These are phyloP conservation scores for Penicillium sp. DNA, from an alignment of 2,329 filamentous ascomycete species.

Conservation along the genomic window DNA sequence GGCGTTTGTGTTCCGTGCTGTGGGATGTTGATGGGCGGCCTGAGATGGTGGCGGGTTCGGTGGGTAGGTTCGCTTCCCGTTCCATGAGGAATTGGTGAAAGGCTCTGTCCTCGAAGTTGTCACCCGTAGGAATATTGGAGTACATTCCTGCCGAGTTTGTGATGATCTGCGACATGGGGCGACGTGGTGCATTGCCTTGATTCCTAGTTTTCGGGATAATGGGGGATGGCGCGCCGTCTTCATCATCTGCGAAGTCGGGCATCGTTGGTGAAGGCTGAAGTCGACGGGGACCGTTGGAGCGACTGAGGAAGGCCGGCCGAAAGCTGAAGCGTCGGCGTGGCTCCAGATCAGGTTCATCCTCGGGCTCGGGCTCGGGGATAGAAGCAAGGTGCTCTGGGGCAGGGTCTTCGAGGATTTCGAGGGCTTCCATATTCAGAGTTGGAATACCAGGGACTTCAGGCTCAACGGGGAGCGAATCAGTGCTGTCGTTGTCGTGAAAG, in stretches of 20 bases:
- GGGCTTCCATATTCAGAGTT: constrained; percentile 30
- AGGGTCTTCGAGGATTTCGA: constrained; percentile 28
- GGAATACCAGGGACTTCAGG: constrained; percentile 25
- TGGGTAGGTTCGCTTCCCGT: constrained; percentile 16
- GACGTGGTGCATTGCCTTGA: constrained; percentile 9
- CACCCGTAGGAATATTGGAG: constrained; percentile 16
- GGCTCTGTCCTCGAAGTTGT: constrained; percentile 9
- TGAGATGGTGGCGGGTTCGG: constrained; percentile 15
- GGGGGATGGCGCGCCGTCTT: constrained; percentile 34
- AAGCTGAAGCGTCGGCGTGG: constrained; percentile 35
- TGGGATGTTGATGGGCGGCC: constrained; percentile 27
- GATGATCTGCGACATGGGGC: constrained; percentile 14
- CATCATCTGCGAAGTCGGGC: constrained; percentile 23
- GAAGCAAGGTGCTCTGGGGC: constrained; percentile 6
- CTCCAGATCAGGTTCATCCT: constrained; percentile 17
- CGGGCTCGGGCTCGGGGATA: constrained; percentile 20
- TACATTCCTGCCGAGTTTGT: constrained; percentile 14
- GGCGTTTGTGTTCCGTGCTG: constrained; percentile 34
- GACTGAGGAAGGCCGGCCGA: constrained; percentile 35
- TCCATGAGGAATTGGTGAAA: constrained; percentile 32
- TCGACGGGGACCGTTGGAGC: constrained; percentile 23
- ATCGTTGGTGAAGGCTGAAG: constrained; percentile 24
- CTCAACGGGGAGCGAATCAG: constrained; percentile 25
- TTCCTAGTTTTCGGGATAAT: constrained; percentile 31
- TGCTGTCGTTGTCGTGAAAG: constrained; percentile 27